Percentiles rank a stretch among this genome's conserved stretches.
Evolutionary conservation across 768 basidiomycete species (phyloP).

Genomic region (Saitozyma sp.): DNA sequence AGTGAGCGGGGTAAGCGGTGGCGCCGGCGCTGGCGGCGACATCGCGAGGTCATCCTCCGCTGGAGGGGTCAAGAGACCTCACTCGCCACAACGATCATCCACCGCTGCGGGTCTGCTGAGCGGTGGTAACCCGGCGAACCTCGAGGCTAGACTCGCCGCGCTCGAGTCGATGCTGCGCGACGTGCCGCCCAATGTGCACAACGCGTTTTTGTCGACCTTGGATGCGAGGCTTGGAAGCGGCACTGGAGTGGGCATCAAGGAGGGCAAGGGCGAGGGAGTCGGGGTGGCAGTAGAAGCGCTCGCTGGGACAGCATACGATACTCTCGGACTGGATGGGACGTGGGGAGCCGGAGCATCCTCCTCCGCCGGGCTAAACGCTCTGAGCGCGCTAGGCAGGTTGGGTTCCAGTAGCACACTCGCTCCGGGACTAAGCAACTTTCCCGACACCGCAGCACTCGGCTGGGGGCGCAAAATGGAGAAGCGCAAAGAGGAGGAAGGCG

Average conservation of each 20-base stretch:
- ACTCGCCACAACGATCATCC: conserved; percentile 3
- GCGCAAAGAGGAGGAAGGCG: conserved; percentile 30
- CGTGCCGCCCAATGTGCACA: conserved; percentile 53
- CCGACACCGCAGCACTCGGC: neutral
- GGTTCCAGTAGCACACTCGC: conserved; percentile 11
- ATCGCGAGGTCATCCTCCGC: too few relatives aligned
- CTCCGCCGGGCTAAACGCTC: neutral
- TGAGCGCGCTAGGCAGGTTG: conserved; percentile 8
- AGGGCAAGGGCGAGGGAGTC: conserved; percentile 38
- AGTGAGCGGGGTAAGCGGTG: conserved; percentile 2
- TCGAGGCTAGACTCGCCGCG: conserved; percentile 51
- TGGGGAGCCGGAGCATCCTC: neutral
- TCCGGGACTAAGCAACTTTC: conserved; percentile 5
- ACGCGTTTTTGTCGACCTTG: conserved; percentile 48
- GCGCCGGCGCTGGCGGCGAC: too few relatives aligned
- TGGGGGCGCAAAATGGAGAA: conserved; percentile 6
- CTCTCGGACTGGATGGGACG: too few relatives aligned
- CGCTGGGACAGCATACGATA: conserved; percentile 2
- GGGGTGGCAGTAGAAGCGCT: conserved; percentile 37
- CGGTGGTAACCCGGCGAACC: conserved; percentile 14
- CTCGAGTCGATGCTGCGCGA: conserved; percentile 53
- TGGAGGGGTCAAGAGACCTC: neutral
- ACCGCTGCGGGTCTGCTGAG: too few relatives aligned
- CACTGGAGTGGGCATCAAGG: conserved; percentile 38
- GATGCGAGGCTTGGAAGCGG: conserved; percentile 48